A percentile compares a stretch with the other conserved stretches of the same genome.
Evolutionary conservation across 2,329 filamentous ascomycete species (phyloP).

Genomic region (Elsinoe batatas): DNA sequence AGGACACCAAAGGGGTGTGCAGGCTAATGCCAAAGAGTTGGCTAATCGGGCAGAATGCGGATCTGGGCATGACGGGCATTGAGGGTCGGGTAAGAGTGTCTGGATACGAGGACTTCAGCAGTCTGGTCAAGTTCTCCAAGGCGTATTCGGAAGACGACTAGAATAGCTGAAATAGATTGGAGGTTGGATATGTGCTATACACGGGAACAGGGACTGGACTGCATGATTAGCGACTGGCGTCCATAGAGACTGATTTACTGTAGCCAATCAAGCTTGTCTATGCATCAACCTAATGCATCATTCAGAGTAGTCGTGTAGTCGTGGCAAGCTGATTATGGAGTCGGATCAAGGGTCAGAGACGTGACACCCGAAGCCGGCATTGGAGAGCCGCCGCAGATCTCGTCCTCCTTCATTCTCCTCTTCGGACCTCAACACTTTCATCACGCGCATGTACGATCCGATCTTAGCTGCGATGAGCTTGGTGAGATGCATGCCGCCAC

Average conservation of each 20-base stretch:
- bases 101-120: slow-evolving; percentile 27
- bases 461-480: neutral
- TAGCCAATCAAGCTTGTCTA: no score
- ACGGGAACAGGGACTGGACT: no score
- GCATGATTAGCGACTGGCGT: no score
- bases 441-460: neutral
- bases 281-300: no score
- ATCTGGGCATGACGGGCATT: slow-evolving; percentile 15
- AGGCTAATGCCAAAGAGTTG: slow-evolving; percentile 26
- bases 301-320: neutral
- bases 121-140: slow-evolving; percentile 26
- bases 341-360: neutral
- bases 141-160: slow-evolving; percentile 24
- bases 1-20: slow-evolving; percentile 20
- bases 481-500: neutral
- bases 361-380: slow-evolving; percentile 6
- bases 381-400: slow-evolving; percentile 12
- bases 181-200: no score
- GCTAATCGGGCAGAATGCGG: slow-evolving; percentile 17
- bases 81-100: slow-evolving; percentile 21
- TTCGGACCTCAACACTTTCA: slow-evolving; percentile 3
- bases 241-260: no score
- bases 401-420: neutral
- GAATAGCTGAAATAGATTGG: neutral
- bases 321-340: neutral